Evolutionary conservation across 306 rosid species (phyloP), one percentile per base, ranked within the genome.

Genomic region (Cucurbita argyrosperma): DNA sequence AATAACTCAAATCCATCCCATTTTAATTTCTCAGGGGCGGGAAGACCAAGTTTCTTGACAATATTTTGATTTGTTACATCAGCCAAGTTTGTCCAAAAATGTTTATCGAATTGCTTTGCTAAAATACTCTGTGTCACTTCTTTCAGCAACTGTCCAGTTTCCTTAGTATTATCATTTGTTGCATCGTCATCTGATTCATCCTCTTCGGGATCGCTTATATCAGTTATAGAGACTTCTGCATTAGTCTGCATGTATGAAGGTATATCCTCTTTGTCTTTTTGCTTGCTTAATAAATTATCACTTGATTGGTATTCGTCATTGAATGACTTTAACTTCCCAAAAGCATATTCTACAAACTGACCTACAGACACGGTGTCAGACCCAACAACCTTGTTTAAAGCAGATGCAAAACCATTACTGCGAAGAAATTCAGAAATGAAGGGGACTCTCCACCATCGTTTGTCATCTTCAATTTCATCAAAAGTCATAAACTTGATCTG

Each of bases 1-100:
- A 93, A 78, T n/a, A 87, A 83, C 74, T 89, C 98, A 74, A 90
- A 83, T 52, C 92, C 94, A 78, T 93, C 97, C 97, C 97, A 93
- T 83, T 89, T 93, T 38, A 93, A 74, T 78, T 90, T 85, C 79
- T 85, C 94, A 13, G 89, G 85, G 81, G 82, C 82, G 56, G 92
- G 83, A 53, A 89, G 79, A 77, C 97, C 98, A 51, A 89, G 77
- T 84, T 88, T 93, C 86, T 87, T 88, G 81, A 76, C 94, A 46
- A 93, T 78, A 77, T 84, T 86, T 79, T 84, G 87, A 84, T 80
- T 93, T 74, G 91, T 81, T 76, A 83, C 76, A 70, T 86, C 82
- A 60, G 97, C 84, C 77, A 93, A 87, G 77, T 84, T 79, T 83
- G 72, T 86, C 98, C 98, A 93, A 77, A 90, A 93, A 42, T 83